A percentile compares a stretch with the other conserved stretches of the same genome.
These are phyloP conservation scores for Neocallimastix lanati DNA, from an alignment of 192 early-diverging fungal genomes.

Conservation along the genomic window DNA sequence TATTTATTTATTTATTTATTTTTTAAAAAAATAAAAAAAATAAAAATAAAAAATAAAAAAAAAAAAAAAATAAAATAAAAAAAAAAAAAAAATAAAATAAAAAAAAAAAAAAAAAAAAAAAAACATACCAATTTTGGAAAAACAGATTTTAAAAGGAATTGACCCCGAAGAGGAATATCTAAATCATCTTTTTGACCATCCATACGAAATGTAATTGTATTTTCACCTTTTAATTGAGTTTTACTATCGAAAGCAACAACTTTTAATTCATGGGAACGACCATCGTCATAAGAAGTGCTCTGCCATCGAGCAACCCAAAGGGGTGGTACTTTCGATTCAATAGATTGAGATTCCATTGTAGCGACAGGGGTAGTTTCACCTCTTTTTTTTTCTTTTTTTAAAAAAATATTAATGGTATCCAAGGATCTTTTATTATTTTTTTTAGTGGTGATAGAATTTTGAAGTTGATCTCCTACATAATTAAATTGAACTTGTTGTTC, in stretches of 20 bases:
- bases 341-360: constrained; percentile 5
- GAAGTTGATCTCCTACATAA: background rate
- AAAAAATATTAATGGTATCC: constrained; percentile 2
- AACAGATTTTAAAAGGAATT: too few relatives aligned
- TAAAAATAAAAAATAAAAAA: too few relatives aligned
- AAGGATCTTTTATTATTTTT: too few relatives aligned
- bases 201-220: constrained; percentile 41
- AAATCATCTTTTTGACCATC: constrained; percentile 20
- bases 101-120: too few relatives aligned
- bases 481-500: constrained; percentile 18
- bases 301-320: constrained; percentile 60
- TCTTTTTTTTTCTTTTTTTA: constrained; percentile 6
- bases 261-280: constrained; percentile 31
- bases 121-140: too few relatives aligned
- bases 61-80: too few relatives aligned
- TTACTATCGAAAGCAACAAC: constrained; percentile 37
- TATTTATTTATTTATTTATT: too few relatives aligned
- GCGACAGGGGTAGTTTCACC: background rate
- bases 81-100: too few relatives aligned
- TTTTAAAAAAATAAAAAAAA: too few relatives aligned
- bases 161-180: too few relatives aligned
- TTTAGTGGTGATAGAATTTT: too few relatives aligned
- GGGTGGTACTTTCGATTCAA: constrained; percentile 25
- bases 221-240: constrained; percentile 19
- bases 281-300: constrained; percentile 45